Conservation (phyloP, 768 basidiomycete genomes). For the Boletus rubropictus region DNA sequence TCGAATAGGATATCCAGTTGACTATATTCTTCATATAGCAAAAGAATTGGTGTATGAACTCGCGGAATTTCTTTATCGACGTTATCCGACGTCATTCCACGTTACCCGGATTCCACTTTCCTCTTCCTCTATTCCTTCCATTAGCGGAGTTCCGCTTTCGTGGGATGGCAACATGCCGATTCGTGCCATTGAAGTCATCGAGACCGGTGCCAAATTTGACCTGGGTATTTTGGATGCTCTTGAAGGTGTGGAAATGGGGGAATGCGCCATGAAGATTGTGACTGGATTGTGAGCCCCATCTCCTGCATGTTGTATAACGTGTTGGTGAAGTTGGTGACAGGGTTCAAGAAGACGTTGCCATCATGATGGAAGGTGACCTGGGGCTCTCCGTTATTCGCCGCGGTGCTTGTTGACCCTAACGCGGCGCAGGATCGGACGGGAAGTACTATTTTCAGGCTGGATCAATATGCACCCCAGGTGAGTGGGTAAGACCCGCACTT, state of each 20-base stretch:
- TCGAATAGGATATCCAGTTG: background rate
- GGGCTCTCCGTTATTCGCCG: constrained; percentile 18
- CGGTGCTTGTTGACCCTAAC: constrained; percentile 15
- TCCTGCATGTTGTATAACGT: background rate
- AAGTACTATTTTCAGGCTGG: constrained; percentile 73
- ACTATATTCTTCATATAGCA: constrained; percentile 35
- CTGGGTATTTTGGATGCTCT: constrained; percentile 33
- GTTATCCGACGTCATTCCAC: constrained; percentile 54
- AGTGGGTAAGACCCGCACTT: constrained; percentile 12
- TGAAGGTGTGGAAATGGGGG: constrained; percentile 25
- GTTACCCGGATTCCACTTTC: constrained; percentile 36
- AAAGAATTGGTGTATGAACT: constrained; percentile 65
- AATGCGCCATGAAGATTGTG: constrained; percentile 56
- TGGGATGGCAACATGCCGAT: constrained; percentile 46
- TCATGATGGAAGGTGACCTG: constrained; percentile 55
- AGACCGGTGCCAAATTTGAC: constrained; percentile 44
- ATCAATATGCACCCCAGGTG: constrained; percentile 59
- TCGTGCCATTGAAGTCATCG: constrained; percentile 45
- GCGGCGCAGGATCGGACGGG: constrained; percentile 52
- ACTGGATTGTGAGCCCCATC: constrained; percentile 49
- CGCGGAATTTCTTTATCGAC: constrained; percentile 56
- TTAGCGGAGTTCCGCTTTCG: constrained; percentile 26
- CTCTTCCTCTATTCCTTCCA: constrained; percentile 9
- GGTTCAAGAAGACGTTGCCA: constrained; percentile 51
- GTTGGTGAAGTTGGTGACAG: constrained; percentile 25